phyloP scores from a whole-genome alignment of 257 asterid genomes.

The Verbascum thapsus region DNA sequence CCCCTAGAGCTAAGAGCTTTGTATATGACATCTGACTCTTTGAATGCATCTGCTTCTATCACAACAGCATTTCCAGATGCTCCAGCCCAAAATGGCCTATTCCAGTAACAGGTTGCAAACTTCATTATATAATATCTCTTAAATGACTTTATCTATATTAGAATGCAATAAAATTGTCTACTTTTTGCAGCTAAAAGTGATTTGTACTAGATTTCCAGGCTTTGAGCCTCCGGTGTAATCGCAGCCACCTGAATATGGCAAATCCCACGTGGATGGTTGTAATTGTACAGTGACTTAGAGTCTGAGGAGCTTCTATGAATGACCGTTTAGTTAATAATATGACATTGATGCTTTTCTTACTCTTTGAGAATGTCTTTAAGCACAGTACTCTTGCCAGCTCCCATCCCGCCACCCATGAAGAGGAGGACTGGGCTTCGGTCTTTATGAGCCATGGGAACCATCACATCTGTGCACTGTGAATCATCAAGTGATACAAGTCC shows the following conservation, averaged over 20 bases:
- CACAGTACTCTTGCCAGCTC: slow-evolving; percentile 71
- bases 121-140: no score
- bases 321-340: not conserved
- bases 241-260: no score
- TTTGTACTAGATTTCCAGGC: no score
- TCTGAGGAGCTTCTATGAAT: no score
- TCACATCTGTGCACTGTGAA: slow-evolving; percentile 66
- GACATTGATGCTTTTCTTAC: slow-evolving; percentile 37
- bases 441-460: slow-evolving; percentile 77
- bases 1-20: slow-evolving; percentile 68
- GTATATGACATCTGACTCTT: slow-evolving; percentile 69
- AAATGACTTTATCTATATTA: not conserved
- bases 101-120: not conserved
- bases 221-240: no score
- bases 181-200: not conserved
- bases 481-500: slow-evolving; percentile 60
- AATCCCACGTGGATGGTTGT: no score
- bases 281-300: no score
- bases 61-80: slow-evolving; percentile 62
- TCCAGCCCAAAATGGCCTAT: slow-evolving; percentile 70
- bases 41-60: slow-evolving; percentile 76
- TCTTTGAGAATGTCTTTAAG: slow-evolving; percentile 68
- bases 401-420: slow-evolving; percentile 77
- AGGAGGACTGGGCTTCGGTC: slow-evolving; percentile 68
- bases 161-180: not conserved